A percentile compares a stretch with the other conserved stretches of the same genome.
These are phyloP conservation scores for Chaetomiaceae sp. DNA, from an alignment of 2,329 filamentous ascomycete species.

Conservation along the genomic window DNA sequence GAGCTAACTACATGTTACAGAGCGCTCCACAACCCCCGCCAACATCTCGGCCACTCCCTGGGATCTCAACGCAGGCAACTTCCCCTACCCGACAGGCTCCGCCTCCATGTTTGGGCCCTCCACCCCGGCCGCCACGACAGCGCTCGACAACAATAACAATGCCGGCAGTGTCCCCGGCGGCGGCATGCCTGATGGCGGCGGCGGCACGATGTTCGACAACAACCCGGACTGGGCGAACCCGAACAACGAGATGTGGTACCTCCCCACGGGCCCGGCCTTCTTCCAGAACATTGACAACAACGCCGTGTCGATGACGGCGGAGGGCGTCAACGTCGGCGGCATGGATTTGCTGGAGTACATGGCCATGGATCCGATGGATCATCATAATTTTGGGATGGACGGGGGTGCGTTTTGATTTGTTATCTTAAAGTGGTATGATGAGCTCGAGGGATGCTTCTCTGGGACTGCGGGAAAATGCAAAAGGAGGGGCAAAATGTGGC, in stretches of 20 bases:
- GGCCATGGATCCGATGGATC: conserved; percentile 48
- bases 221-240: conserved; percentile 46
- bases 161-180: neutral
- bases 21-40: conserved; percentile 39
- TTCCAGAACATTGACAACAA: conserved; percentile 59
- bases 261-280: conserved; percentile 56
- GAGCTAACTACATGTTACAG: conserved; percentile 19
- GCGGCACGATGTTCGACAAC: conserved; percentile 45
- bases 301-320: conserved; percentile 58
- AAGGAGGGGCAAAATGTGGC: too few relatives aligned
- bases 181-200: conserved; percentile 8
- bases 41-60: conserved; percentile 60
- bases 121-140: conserved; percentile 39
- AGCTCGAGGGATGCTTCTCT: too few relatives aligned
- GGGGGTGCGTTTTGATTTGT: conserved; percentile 16
- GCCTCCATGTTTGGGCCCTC: conserved; percentile 44
- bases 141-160: conserved; percentile 16
- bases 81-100: conserved; percentile 45
- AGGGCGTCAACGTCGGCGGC: conserved; percentile 61
- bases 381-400: conserved; percentile 19
- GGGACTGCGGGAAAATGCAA: too few relatives aligned
- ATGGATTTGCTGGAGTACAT: conserved; percentile 63
- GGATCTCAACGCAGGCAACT: conserved; percentile 48
- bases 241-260: conserved; percentile 60
- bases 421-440: too few relatives aligned